Conservation (phyloP, 495 filamentous ascomycete genomes). For the Eremomyces bilateralis region DNA sequence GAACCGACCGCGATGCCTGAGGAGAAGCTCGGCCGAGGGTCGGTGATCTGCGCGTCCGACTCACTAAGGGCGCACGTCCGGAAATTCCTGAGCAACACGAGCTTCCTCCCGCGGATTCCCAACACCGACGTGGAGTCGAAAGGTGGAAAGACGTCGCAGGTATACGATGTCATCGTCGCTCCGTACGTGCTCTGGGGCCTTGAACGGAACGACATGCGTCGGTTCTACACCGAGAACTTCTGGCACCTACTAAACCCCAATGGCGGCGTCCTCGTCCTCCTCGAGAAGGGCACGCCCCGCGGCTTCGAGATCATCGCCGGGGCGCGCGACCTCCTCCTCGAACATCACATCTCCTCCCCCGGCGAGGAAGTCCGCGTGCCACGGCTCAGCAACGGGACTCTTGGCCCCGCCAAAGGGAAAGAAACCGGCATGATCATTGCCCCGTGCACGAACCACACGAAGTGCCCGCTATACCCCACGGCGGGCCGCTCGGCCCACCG, state of each 20-base stretch:
- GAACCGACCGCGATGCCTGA: conserved; percentile 17
- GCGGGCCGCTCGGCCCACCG: conserved; percentile 46
- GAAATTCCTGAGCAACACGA: conserved; percentile 63
- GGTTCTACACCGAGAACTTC: conserved; percentile 57
- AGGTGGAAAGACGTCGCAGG: conserved; percentile 30
- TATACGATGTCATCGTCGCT: conserved; percentile 77
- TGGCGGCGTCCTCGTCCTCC: conserved; percentile 66
- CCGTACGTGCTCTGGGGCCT: conserved; percentile 60
- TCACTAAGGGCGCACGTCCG: conserved; percentile 54
- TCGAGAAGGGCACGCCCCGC: conserved; percentile 79
- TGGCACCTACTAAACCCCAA: conserved; percentile 70
- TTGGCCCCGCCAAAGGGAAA: conserved; percentile 23
- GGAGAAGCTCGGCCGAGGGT: conserved; percentile 29
- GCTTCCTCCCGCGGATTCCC: conserved; percentile 80
- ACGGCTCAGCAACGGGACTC: conserved; percentile 2
- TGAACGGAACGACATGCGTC: conserved; percentile 49
- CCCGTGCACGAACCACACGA: conserved; percentile 77
- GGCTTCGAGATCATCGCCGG: conserved; percentile 84
- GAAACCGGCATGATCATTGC: conserved; percentile 84
- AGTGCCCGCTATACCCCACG: conserved; percentile 69
- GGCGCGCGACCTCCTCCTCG: conserved; percentile 55
- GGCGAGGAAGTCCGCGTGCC: conserved; percentile 17
- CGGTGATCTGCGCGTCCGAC: conserved; percentile 39
- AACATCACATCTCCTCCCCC: conserved; percentile 50
- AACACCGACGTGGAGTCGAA: conserved; percentile 51